Conservation (phyloP, 139 green algal genomes). For the Zygnema circumcarinatum region DNA sequence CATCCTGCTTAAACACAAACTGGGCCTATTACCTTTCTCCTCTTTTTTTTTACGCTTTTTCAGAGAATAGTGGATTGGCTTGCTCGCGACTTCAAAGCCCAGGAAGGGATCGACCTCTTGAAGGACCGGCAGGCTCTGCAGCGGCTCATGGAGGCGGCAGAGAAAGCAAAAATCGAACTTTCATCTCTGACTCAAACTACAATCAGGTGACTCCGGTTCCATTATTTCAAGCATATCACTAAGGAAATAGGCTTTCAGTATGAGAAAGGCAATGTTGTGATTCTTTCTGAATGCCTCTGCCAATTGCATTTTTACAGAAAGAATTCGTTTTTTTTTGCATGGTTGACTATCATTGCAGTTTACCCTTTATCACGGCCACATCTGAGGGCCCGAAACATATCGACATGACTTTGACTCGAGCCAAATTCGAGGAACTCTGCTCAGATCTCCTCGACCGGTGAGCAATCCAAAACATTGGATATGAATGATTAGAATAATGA, state of each 20-base stretch:
- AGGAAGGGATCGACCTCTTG: slow-evolving; percentile 94
- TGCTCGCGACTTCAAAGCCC: slow-evolving; percentile 86
- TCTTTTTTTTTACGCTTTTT: no score
- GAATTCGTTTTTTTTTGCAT: background rate
- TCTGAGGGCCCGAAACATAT: slow-evolving; percentile 98
- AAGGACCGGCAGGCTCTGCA: slow-evolving; percentile 88
- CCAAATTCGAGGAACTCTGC: slow-evolving; percentile 96
- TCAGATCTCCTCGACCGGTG: slow-evolving; percentile 85
- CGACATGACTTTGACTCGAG: slow-evolving; percentile 80
- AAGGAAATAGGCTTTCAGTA: background rate
- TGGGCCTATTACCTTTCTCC: no score
- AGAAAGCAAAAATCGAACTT: slow-evolving; percentile 99
- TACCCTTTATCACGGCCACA: slow-evolving; percentile 99
- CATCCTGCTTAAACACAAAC: no score
- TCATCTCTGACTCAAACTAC: slow-evolving; percentile 76
- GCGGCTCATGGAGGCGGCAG: slow-evolving; percentile 90
- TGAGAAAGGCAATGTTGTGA: background rate
- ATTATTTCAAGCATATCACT: background rate
- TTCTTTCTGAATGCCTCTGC: background rate
- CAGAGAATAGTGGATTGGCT: slow-evolving; percentile 93
- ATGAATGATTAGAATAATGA: no score
- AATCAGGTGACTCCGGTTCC: slow-evolving; percentile 77
- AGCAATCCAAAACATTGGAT: slow-evolving; percentile 42
- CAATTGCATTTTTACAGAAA: background rate
- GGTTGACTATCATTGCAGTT: slow-evolving; percentile 19